Conservation (phyloP, 2,329 filamentous ascomycete species). For the Myriosclerotinia curreyana region DNA sequence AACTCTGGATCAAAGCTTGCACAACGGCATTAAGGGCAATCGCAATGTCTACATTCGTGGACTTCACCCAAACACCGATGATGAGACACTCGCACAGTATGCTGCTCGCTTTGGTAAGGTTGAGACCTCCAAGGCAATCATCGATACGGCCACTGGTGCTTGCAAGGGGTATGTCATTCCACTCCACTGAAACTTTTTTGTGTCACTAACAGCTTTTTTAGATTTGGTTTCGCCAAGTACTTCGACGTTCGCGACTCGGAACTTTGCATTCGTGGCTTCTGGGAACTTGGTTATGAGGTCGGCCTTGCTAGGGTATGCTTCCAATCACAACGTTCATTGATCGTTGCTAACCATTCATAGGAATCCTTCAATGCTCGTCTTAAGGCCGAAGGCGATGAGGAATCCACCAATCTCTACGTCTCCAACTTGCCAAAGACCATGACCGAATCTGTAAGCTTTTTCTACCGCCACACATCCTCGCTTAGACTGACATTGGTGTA, state of each 20-base stretch:
- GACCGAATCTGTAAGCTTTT: conserved; percentile 74
- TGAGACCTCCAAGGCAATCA: conserved; percentile 97
- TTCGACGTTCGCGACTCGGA: conserved; percentile 83
- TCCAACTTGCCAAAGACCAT: conserved; percentile 92
- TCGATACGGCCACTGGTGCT: conserved; percentile 85
- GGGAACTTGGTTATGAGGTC: conserved; percentile 91
- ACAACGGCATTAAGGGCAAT: conserved; percentile 87
- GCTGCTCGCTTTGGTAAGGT: conserved; percentile 87
- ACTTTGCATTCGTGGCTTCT: conserved; percentile 93
- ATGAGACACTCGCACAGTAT: conserved; percentile 80
- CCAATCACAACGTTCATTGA: conserved; percentile 18
- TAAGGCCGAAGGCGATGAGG: conserved; percentile 87
- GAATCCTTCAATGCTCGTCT: conserved; percentile 98
- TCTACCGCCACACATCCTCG: not conserved
- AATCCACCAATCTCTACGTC: conserved; percentile 94
- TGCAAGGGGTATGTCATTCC: conserved; percentile 79
- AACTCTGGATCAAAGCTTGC: conserved; percentile 87
- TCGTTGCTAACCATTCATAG: conserved; percentile 46
- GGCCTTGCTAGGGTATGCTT: conserved; percentile 82
- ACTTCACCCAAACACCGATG: conserved; percentile 90
- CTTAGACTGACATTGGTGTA: conserved; percentile 41
- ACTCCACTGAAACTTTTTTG: not conserved
- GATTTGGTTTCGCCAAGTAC: conserved; percentile 97
- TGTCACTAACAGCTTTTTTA: conserved; percentile 42
- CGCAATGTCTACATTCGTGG: conserved; percentile 98